Evolutionary conservation across 176 grass and related monocot genomes (phyloP).

Genomic region (Carex cristatella): DNA sequence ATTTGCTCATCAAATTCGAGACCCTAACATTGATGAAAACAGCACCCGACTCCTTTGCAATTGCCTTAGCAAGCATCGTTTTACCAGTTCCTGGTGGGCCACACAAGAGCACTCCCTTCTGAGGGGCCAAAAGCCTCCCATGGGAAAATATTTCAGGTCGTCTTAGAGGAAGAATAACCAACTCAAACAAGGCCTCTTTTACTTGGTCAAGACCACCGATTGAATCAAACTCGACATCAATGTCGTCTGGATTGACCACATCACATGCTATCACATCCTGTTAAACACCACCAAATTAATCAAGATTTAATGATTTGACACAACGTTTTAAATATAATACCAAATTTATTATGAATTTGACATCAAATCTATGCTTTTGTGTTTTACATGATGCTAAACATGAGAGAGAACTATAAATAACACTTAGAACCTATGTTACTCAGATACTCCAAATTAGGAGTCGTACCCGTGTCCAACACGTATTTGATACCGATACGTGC

Average conservation of each 20-base stretch:
- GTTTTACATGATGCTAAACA: not conserved
- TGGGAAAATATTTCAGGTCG: slow-evolving; percentile 72
- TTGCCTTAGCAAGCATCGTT: slow-evolving; percentile 98
- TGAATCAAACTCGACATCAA: slow-evolving; percentile 83
- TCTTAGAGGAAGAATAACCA: slow-evolving; percentile 89
- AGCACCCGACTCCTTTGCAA: slow-evolving; percentile 85
- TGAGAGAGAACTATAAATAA: not conserved
- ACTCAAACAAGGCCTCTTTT: slow-evolving; percentile 80
- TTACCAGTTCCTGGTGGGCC: slow-evolving; percentile 87
- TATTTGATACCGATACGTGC: too few species aligned
- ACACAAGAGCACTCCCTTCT: slow-evolving; percentile 86
- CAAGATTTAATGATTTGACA: not conserved
- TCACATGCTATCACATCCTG: slow-evolving; percentile 93
- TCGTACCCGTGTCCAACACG: too few species aligned
- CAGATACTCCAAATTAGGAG: too few species aligned
- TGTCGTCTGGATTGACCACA: slow-evolving; percentile 94
- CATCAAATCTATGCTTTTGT: not conserved
- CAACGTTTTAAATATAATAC: not conserved
- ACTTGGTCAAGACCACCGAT: slow-evolving; percentile 80
- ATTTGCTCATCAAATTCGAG: slow-evolving; percentile 98
- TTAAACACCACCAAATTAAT: not conserved
- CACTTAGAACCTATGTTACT: not conserved
- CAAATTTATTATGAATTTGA: not conserved
- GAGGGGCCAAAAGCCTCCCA: slow-evolving; percentile 76
- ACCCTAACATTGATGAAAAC: slow-evolving; percentile 98